Base-by-base conservation (phyloP, 1,139 yeast species). In the Hansenula anomala region DNA sequence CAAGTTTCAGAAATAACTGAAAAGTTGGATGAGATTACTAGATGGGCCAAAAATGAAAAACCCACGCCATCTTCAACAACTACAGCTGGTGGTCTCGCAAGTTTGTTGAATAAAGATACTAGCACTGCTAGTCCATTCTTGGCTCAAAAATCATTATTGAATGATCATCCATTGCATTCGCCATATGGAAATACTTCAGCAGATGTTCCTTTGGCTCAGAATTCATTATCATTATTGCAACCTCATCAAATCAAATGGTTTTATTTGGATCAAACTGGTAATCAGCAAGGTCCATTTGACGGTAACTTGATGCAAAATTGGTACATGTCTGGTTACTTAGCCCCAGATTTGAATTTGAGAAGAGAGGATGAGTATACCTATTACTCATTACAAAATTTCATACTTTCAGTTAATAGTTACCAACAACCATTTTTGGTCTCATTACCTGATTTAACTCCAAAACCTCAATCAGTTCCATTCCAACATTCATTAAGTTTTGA, bases 231-330 rank as follows among this genome's bases (percentile, higher is more conserved):
- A 9, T 28, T 55, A 12, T 36, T 62, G 5, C 47, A 60, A 15
- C 70, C 76, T 1, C 73, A 65, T 18, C 61, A 67, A 38, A 69
- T 80, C 49, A 66, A 71, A 41, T 87, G 96, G 96, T 67, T 63
- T 43, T 87, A 87, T 55, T 64, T 80, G 41, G 96, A 87, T 56
- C 80, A 87, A 1, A 61, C 72, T 34, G 87, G 86, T 2, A 71
- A 64, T 39, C 81, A 78, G 45, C 95, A 85, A 55, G 96, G 96
- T 19, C 95, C 96, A 3, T 87, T 86, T 57, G 69, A 70, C 38
- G 89, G 94, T 2, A 62, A 66, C 22, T 63, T 74, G 65, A 87
- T 87, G 96, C 94, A 86, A 48, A 78, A 69, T 38, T 87, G 96
- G 96, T 75, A 73, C 44, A 58, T 71, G 6, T 75, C 73, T 25